Conservation (phyloP, 129 eudicot genomes). For the Tanacetum coccineum region DNA sequence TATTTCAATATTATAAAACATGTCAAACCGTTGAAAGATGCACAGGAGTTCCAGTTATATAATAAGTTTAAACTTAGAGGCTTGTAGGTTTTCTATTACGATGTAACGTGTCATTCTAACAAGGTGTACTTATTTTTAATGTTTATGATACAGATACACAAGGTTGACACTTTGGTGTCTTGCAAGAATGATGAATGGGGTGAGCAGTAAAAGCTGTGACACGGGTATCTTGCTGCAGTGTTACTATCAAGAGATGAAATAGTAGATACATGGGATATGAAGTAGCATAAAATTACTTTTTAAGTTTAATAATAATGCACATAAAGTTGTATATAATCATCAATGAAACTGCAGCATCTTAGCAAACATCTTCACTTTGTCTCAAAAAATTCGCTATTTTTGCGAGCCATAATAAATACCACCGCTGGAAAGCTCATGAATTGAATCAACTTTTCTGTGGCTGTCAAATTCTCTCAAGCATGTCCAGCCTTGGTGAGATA, state of each 20-base stretch:
- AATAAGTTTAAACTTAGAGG: not conserved
- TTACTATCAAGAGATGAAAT: too few species aligned
- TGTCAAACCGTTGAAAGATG: too few species aligned
- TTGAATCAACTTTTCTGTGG: conserved; percentile 45
- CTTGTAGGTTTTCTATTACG: not conserved
- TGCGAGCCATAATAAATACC: conserved; percentile 67
- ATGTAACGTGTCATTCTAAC: not conserved
- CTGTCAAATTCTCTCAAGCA: conserved; percentile 66
- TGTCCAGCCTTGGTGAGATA: conserved; percentile 76
- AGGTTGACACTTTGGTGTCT: too few species aligned
- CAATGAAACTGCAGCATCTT: conserved; percentile 14
- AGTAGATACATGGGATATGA: too few species aligned
- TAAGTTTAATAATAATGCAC: too few species aligned
- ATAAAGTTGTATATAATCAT: not conserved
- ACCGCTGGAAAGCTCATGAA: conserved; percentile 93
- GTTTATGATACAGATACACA: conserved; percentile 23
- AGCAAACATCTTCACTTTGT: conserved; percentile 11
- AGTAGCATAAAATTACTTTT: too few species aligned
- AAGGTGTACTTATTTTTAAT: not conserved
- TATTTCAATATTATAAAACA: too few species aligned
- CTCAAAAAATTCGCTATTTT: not conserved
- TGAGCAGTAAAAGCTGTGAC: too few species aligned
- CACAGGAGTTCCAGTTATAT: too few species aligned
- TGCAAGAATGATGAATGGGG: too few species aligned
- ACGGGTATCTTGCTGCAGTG: too few species aligned